A percentile compares a stretch with the other conserved stretches of the same genome.
Evolutionary conservation across 768 basidiomycete genomes (phyloP).

Genomic region (Boletellus emodensis): DNA sequence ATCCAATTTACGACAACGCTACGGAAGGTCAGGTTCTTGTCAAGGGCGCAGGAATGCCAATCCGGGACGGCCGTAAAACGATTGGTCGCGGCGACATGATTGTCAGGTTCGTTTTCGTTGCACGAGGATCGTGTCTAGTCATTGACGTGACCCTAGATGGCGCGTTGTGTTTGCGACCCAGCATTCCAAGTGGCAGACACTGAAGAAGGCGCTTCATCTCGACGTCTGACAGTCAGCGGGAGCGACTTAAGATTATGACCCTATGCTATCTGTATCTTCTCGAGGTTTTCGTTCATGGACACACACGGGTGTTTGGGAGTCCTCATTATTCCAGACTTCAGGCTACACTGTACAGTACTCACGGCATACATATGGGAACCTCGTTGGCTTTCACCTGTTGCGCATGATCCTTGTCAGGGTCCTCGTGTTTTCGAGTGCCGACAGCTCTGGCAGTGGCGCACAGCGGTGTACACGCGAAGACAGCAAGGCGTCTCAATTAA

Average conservation of each 20-base stretch:
- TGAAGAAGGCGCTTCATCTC: conserved; percentile 28
- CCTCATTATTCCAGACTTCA: conserved; percentile 8
- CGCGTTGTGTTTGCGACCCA: conserved; percentile 30
- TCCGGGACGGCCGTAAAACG: conserved; percentile 47
- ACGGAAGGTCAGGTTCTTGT: conserved; percentile 48
- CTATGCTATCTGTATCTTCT: conserved; percentile 19
- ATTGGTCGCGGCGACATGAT: conserved; percentile 61
- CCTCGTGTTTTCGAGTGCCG: background rate
- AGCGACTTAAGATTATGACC: conserved; percentile 11
- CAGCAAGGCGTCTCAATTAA: conserved; percentile 8
- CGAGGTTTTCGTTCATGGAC: conserved; percentile 18
- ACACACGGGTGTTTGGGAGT: conserved; percentile 9
- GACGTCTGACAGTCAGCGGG: conserved; percentile 19
- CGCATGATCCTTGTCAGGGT: background rate
- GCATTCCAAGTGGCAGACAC: conserved; percentile 30
- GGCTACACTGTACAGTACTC: conserved; percentile 28
- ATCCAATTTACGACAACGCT: conserved; percentile 44
- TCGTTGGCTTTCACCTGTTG: conserved; percentile 1
- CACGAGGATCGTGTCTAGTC: conserved; percentile 1
- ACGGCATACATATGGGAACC: conserved; percentile 14
- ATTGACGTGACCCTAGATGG: conserved; percentile 22
- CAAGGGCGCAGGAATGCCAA: conserved; percentile 67
- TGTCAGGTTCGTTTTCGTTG: conserved; percentile 42
- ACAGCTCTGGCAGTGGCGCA: background rate
- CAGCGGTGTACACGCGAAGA: conserved; percentile 14